Evolutionary conservation across 495 filamentous ascomycete species (phyloP).

Genomic region (Neurospora pannonica): DNA sequence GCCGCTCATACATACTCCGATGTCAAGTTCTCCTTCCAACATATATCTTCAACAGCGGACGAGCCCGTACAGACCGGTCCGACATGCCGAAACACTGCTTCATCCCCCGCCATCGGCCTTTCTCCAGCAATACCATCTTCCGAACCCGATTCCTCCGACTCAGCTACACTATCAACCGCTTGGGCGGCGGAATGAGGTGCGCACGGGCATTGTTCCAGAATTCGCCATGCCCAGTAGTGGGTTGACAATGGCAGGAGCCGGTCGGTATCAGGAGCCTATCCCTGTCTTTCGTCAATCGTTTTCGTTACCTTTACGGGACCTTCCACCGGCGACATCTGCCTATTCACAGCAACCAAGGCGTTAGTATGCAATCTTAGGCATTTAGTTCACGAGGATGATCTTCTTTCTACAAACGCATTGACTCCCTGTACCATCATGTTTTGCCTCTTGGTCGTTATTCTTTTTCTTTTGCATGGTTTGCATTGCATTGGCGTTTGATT

Average conservation of each 20-base stretch:
- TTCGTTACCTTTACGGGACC: background rate
- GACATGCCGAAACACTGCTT: constrained; percentile 77
- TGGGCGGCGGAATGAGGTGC: constrained; percentile 66
- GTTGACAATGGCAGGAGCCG: background rate
- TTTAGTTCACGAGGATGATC: background rate
- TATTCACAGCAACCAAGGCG: background rate
- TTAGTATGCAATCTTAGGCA: background rate
- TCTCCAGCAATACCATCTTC: constrained; percentile 62
- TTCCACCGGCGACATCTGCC: background rate
- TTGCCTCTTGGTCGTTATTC: background rate
- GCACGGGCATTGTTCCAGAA: constrained; percentile 78
- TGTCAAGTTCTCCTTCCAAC: constrained; percentile 43
- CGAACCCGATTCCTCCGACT: constrained; percentile 37
- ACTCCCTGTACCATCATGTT: background rate
- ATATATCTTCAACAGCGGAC: constrained; percentile 52
- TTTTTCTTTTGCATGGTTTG: background rate
- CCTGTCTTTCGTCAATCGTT: background rate
- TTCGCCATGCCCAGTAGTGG: constrained; percentile 23
- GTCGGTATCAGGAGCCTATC: background rate
- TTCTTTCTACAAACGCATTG: background rate
- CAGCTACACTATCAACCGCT: constrained; percentile 97
- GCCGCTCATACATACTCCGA: constrained; percentile 43
- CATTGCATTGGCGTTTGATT: background rate
- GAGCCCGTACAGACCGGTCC: constrained; percentile 88
- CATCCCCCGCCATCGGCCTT: constrained; percentile 78